These are phyloP conservation scores for Ophiostoma novo-ulmi DNA, from an alignment of 2,329 filamentous ascomycete species.

Conservation along the genomic window DNA sequence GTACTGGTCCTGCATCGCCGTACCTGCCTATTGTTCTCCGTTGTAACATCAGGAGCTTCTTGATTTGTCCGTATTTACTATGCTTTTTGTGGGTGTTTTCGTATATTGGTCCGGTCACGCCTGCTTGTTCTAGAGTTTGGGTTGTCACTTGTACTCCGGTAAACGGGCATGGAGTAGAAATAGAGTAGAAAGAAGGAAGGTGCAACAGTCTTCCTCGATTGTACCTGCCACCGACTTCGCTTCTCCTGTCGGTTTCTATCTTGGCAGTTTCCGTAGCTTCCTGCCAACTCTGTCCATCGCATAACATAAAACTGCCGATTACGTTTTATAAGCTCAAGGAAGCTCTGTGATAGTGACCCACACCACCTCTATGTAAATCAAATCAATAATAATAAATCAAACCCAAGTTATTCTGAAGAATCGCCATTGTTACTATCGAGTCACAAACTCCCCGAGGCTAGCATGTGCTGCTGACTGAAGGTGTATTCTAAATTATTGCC, in stretches of 20 bases:
- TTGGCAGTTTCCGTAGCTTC: no score
- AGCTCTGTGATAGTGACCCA: no score
- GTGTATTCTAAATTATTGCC: background rate
- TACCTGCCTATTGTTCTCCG: constrained; percentile 1
- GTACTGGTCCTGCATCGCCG: background rate
- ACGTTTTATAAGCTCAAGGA: no score
- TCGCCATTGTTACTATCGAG: no score
- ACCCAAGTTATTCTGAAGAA: no score
- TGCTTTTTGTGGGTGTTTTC: background rate
- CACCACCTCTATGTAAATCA: no score
- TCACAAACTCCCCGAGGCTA: background rate
- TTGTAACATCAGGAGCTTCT: background rate
- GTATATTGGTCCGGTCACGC: background rate
- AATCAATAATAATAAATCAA: no score
- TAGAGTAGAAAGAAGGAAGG: background rate
- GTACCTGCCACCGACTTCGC: background rate
- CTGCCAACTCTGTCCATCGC: no score
- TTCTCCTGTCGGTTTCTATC: background rate
- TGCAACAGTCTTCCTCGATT: background rate
- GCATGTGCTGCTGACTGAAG: constrained; percentile 5
- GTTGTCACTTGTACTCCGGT: background rate
- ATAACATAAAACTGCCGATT: no score
- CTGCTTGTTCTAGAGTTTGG: background rate
- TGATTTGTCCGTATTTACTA: background rate
- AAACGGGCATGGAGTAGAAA: background rate